Evolutionary conservation across 345 rosid species (phyloP).

Genomic region (Physaria fendleri): DNA sequence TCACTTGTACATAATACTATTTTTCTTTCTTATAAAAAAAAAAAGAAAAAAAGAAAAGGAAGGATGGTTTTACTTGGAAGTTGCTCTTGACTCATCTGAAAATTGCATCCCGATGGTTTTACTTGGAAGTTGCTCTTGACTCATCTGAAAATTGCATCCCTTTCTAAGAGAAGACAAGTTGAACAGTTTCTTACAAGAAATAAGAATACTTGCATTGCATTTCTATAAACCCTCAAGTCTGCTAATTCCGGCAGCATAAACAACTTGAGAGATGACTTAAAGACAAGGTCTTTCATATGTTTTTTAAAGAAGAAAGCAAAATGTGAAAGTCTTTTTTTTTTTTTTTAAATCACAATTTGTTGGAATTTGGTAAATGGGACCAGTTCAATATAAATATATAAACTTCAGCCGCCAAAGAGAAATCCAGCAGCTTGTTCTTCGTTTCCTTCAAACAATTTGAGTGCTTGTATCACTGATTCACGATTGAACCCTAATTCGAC

Average conservation of each 20-base stretch:
- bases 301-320: conserved; percentile 3
- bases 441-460: conserved; percentile 68
- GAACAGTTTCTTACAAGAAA: background rate
- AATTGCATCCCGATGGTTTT: too few species aligned
- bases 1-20: too few species aligned
- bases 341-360: conserved; percentile 25
- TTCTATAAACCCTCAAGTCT: background rate
- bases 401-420: conserved; percentile 75
- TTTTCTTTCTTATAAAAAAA: too few species aligned
- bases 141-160: background rate
- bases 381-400: background rate
- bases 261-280: background rate
- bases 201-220: background rate
- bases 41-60: too few species aligned
- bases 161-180: background rate
- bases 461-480: conserved; percentile 81
- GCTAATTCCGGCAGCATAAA: conserved; percentile 3
- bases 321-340: background rate
- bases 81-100: background rate
- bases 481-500: conserved; percentile 82
- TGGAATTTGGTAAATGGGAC: background rate
- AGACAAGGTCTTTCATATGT: conserved; percentile 3
- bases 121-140: background rate
- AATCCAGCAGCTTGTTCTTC: conserved; percentile 98
- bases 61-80: too few species aligned